Base-by-base conservation (phyloP, 257 asterid genomes). In the Plantago major region DNA sequence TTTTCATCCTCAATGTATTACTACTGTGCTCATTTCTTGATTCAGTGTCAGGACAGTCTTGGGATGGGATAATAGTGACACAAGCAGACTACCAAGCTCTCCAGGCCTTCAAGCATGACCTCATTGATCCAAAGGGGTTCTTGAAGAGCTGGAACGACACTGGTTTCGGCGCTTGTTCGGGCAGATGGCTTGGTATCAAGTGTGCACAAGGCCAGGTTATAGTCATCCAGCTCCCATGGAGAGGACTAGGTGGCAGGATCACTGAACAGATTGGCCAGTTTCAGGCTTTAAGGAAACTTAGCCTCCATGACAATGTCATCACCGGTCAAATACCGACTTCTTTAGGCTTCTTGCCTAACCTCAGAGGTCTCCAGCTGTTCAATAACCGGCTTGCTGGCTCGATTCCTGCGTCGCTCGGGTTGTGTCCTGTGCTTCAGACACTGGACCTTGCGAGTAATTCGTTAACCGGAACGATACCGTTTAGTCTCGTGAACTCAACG, bases 171-270 rank as follows among this genome's bases (percentile, higher is more conserved):
- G 99, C 95, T 71, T 93, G 99, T 76, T 83, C 95, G 6, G 99
- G 97, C 54, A 69, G 74, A 9, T 89, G 99, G 99, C 63, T 48
- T 22, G 99, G 99, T 18, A 87, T 93, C 43, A 93, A 93, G 66
- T 89, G 99, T 72, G 96, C 99, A 50, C 80, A 78, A 42, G 99
- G 97, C 8, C 94, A 89, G 58, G 97, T 93, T 44, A 93, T 93
- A 5, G 96, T 93, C 0, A 87, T 93, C 44, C 96, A 89, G 83
- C 96, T 93, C 5, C 99, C 99, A 2, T 93, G 97, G 97, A 74
- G 82, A 55, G 85, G 93, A 0, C 70, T 93, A 52, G 81, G 89
- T 56, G 99, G 99, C 28, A 76, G 82, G 65, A 61, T 93, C 55
- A 83, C 92, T 5, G 84, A 80, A 9, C 84, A 79, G n/a, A 81